A percentile compares a stretch with the other conserved stretches of the same genome.
Evolutionary conservation across 495 filamentous ascomycete species (phyloP).

Genomic region (Podospora didyma): DNA sequence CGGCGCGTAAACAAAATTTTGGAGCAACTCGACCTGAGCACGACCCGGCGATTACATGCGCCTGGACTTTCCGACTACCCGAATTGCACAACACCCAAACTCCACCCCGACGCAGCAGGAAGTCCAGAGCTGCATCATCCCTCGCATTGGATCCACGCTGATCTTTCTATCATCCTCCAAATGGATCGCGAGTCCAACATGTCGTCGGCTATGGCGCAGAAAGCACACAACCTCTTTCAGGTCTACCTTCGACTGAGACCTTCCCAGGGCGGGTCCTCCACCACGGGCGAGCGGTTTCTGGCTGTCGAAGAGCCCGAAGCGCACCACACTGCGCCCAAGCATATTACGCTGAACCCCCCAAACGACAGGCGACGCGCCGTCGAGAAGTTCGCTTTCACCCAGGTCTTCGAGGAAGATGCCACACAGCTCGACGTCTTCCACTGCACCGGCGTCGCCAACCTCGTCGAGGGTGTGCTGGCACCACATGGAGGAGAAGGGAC

Average conservation of each 20-base stretch:
- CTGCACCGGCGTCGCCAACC: conserved; percentile 66
- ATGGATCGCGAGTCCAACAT: conserved; percentile 21
- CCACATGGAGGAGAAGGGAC: conserved; percentile 65
- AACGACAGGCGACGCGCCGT: conserved; percentile 79
- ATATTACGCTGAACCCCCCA: conserved; percentile 85
- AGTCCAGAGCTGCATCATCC: too few species aligned
- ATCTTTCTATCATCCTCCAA: background rate
- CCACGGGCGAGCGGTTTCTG: conserved; percentile 65
- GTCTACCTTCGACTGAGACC: conserved; percentile 90
- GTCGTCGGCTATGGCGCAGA: conserved; percentile 20
- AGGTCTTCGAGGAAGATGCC: conserved; percentile 82
- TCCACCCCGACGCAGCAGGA: too few species aligned
- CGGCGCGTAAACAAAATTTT: background rate
- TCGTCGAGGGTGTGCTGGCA: conserved; percentile 76
- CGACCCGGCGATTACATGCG: background rate
- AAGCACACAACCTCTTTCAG: conserved; percentile 65
- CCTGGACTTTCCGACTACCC: too few species aligned
- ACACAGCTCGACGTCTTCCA: conserved; percentile 85
- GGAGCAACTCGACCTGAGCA: background rate
- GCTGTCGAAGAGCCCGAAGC: conserved; percentile 61
- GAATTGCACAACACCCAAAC: too few species aligned
- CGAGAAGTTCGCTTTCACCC: conserved; percentile 92
- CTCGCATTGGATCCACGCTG: background rate
- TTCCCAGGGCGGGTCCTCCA: conserved; percentile 42
- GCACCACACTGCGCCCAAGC: conserved; percentile 55